Percentiles rank a stretch among this genome's conserved stretches.
Conservation (phyloP, 2,329 filamentous ascomycete species). For the Aspergillus intermedius region DNA sequence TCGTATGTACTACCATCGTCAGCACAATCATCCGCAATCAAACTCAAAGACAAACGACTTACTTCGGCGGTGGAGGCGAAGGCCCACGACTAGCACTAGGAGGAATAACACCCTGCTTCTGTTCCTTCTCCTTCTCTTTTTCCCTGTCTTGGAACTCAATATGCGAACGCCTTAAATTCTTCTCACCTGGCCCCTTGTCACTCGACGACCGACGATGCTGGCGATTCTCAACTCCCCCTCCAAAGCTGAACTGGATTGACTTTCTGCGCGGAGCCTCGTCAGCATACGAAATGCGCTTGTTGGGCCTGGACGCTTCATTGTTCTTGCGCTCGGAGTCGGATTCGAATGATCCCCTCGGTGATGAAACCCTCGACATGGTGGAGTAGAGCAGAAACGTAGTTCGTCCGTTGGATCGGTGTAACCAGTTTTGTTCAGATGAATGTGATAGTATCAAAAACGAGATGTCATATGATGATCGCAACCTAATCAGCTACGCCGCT, state of each 20-base stretch:
- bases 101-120: conserved; percentile 10
- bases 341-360: neutral
- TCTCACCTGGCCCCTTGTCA: conserved; percentile 16
- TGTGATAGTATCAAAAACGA: too few relatives aligned
- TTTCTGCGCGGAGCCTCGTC: conserved; percentile 24
- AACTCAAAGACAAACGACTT: conserved; percentile 9
- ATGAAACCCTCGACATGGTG: neutral
- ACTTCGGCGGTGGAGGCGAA: conserved; percentile 39
- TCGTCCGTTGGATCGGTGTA: neutral
- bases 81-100: conserved; percentile 21
- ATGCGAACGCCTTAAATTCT: conserved; percentile 12
- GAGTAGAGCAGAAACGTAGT: neutral
- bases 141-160: conserved; percentile 19
- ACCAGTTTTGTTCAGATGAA: neutral
- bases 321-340: neutral
- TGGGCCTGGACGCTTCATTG: neutral
- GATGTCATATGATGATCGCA: too few relatives aligned
- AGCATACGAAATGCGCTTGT: conserved; percentile 15
- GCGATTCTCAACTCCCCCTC: conserved; percentile 21
- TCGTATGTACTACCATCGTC: conserved; percentile 51
- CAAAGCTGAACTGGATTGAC: conserved; percentile 36
- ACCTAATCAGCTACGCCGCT: neutral
- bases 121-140: conserved; percentile 20
- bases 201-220: conserved; percentile 20
- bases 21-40: neutral